These are phyloP conservation scores for Symbiodinium pilosum DNA, from an alignment of 73 alveolate genomes.

Conservation along the genomic window DNA sequence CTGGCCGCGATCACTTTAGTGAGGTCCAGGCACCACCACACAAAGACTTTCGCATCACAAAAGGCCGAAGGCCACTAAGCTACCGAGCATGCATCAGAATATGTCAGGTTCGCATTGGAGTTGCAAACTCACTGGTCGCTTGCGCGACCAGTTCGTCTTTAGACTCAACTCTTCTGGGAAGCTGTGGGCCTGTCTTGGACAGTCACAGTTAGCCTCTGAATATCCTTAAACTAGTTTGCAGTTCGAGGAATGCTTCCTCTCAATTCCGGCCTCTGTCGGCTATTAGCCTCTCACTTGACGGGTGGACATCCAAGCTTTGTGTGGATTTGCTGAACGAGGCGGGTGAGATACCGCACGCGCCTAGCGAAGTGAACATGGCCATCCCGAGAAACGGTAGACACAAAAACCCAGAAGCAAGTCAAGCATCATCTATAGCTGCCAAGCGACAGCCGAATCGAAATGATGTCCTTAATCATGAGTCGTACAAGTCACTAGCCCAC, in stretches of 20 bases:
- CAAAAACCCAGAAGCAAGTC: background rate
- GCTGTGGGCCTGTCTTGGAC: background rate
- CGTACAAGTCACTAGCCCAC: too few relatives aligned
- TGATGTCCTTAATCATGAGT: background rate
- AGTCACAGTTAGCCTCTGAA: background rate
- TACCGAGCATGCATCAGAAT: background rate
- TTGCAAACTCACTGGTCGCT: too few relatives aligned
- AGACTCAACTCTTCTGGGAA: background rate
- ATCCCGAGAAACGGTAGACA: background rate
- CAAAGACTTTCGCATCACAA: background rate
- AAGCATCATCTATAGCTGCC: background rate
- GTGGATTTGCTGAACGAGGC: conserved; percentile 66
- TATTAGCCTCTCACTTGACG: background rate
- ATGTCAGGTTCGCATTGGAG: too few relatives aligned
- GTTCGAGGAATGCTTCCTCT: background rate
- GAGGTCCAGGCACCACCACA: background rate
- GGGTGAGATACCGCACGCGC: conserved; percentile 70
- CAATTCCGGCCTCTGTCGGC: background rate
- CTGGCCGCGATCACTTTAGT: background rate
- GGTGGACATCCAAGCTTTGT: conserved; percentile 42
- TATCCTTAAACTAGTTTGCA: background rate
- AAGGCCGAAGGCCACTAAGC: conserved; percentile 9
- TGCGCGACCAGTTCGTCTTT: too few relatives aligned
- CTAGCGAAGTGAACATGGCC: background rate
- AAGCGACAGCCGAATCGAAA: conserved; percentile 64